Evolutionary conservation across 805 yeast genomes (phyloP), one percentile per base, ranked within the genome.

Genomic region (Blastobotrys americana): DNA sequence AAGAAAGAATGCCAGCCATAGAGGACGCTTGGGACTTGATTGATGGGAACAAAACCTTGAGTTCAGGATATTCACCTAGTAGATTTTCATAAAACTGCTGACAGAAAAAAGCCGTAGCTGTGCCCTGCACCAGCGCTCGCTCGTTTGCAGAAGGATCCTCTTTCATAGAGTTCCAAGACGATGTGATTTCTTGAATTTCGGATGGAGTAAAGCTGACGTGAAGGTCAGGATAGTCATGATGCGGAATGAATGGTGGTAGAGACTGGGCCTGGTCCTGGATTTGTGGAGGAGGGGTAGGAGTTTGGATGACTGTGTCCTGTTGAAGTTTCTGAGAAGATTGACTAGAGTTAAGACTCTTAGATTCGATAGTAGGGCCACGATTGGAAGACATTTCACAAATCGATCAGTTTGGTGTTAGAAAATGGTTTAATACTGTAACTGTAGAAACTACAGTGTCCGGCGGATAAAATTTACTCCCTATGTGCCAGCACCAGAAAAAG

Each of bases 11-110:
- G 3, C 89, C 88, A 0, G 90, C 87, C 67, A 85, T 81, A 5
- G 89, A 75, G 13, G 78, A 75, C 1, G 93, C 87, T 64, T 86
- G 95, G 58, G 83, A 88, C 50, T 74, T 74, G 51, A 84, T 77
- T 4, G 84, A 77, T 0, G 95, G 94, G 59, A 82, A 84, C 57
- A 78, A 58, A 34, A 67, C 70, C 52, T 80, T 86, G 49, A 86
- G 67, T 10, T 66, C 66, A 0, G 85, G 79, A 52, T 74, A 77
- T 73, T 77, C 74, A 0, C 75, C 61, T 33, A 84, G 65, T 42
- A 85, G 63, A 56, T 84, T 85, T 42, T 78, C 74, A 63, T 84
- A 85, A 57, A 85, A 75, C 59, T 85, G 94, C 43, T 80, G 71
- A 56, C 90, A 83, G 59, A 85, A 85, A 23, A 82, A 63, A 1